Base-by-base conservation (phyloP, 257 asterid genomes). In the Parsonsia alboflavescens region DNA sequence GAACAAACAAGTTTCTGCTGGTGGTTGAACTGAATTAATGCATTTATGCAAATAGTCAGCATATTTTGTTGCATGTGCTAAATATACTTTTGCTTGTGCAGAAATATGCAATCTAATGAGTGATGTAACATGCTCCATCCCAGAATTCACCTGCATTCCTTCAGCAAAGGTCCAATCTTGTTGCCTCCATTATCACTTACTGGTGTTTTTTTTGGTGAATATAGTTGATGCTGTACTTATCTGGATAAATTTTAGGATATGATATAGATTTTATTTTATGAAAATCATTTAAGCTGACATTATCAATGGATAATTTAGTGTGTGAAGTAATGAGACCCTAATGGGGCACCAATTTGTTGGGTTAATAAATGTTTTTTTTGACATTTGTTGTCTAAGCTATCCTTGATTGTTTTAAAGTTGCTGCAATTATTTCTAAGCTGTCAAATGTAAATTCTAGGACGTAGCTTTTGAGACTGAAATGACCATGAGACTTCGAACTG, bases 31-130 rank as follows among this genome's bases (percentile, higher is more conserved):
- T 74, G 63, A 30, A 65, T 19, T 62, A 15, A n/a, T 57, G 42
- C 28, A 58, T 42, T 22, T 12, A 7, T 12, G 63, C 3, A 9
- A 33, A 26, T 33, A 0, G 28, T 63, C 19, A n/a, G 22, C 73
- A 30, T 59, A 68, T 68, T 41, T 52, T 19, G 16, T 50, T 24
- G n/a, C 16, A n/a, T 62, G 16, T 26, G 42, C 50, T 61, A 49
- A n/a, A 7, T 28, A 21, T 3, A 7, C 53, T 44, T 79, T 50
- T 49, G 44, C 66, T 75, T 79, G 56, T 75, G 85, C 97, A 95
- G 99, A 85, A 84, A 89, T 92, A 67, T 90, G 98, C 95, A 89
- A 83, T 89, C 89, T 88, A 72, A 89, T 95, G 99, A 92, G 88
- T 84, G 86, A 82, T 73, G 78, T 86, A 80, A 84, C 96, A 74